Base-by-base conservation (phyloP, 2,329 filamentous ascomycete species). In the Aspergillus hiratsukae region DNA sequence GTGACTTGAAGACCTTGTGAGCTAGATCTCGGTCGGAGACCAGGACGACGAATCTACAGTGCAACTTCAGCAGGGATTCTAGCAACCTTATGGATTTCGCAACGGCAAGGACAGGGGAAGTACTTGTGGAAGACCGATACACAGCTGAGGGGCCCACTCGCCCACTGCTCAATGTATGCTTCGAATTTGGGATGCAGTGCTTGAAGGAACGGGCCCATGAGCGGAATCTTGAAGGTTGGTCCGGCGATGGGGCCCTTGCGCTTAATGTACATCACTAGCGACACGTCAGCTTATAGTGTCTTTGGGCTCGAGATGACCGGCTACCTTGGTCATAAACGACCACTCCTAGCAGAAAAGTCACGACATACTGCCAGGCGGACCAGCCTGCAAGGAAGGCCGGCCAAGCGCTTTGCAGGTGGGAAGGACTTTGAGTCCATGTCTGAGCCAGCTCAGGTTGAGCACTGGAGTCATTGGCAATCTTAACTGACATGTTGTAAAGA, bases 91-190 rank as follows among this genome's bases (percentile, higher is more conserved):
- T 37, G 3, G 31, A 37, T 37, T 37, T 7, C 31, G 31, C 6
- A 37, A 19, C 19, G 27, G 10, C n/a, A 19, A 19, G 17, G 25
- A 43, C 5, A 40, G 35, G 35, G 8, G 5, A 61, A 82, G 56
- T 82, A 92, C 89, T 96, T 96, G 83, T 96, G 91, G 78, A 96
- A 96, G 66, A 96, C 89, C 2, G 91, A 96, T 58, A 96, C 91
- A 70, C 91, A 96, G 79, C 90, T 95, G 57, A 96, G 81, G 50
- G 88, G 86, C n/a, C 89, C 91, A 69, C 89, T 94, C 60, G 81
- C 72, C 91, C 91, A 96, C 79, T 96, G 94, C 57, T 80, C 85
- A 67, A 90, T 81, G 75, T 96, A 96, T 64, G 88, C 83, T 53
- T 89, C 86, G 69, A 95, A 96, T 67, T 90, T 90, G 48, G 91